These are phyloP conservation scores for Allium fistulosum DNA, from an alignment of 106 monocot species.

Conservation along the genomic window DNA sequence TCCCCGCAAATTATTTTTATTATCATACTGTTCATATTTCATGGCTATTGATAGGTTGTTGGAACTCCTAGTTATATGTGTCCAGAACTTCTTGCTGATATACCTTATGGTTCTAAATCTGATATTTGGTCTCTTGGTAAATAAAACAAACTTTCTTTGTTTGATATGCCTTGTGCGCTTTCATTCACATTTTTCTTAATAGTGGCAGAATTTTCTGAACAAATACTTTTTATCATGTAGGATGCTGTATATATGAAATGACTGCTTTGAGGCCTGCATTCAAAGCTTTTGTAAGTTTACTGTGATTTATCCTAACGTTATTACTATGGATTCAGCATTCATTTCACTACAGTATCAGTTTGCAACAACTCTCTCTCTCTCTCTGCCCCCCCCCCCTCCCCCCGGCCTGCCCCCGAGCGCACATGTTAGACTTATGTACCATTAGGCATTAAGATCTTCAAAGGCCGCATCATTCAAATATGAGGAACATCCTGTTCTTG, in stretches of 20 bases:
- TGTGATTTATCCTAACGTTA: not conserved
- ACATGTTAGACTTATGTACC: no score
- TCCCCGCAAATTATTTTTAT: not conserved
- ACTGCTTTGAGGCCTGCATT: constrained; percentile 89
- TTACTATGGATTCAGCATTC: no score
- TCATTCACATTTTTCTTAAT: not conserved
- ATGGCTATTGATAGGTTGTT: constrained; percentile 53
- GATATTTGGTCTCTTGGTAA: constrained; percentile 99
- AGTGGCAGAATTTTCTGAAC: not conserved
- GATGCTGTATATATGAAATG: constrained; percentile 99
- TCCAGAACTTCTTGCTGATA: constrained; percentile 98
- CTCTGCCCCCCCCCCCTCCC: not conserved
- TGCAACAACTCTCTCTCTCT: not conserved
- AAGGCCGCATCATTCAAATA: no score
- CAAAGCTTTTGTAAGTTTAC: constrained; percentile 92
- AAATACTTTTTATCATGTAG: constrained; percentile 18
- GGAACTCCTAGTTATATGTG: constrained; percentile 99
- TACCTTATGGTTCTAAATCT: constrained; percentile 97
- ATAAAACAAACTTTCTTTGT: no score
- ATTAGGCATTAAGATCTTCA: no score
- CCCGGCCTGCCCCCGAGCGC: not conserved
- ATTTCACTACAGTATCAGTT: no score
- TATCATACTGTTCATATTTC: not conserved
- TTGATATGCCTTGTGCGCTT: no score
- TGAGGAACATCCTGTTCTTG: no score